These are phyloP conservation scores for Calonectria pauciramosa DNA, from an alignment of 2,329 filamentous ascomycete genomes.

Conservation along the genomic window DNA sequence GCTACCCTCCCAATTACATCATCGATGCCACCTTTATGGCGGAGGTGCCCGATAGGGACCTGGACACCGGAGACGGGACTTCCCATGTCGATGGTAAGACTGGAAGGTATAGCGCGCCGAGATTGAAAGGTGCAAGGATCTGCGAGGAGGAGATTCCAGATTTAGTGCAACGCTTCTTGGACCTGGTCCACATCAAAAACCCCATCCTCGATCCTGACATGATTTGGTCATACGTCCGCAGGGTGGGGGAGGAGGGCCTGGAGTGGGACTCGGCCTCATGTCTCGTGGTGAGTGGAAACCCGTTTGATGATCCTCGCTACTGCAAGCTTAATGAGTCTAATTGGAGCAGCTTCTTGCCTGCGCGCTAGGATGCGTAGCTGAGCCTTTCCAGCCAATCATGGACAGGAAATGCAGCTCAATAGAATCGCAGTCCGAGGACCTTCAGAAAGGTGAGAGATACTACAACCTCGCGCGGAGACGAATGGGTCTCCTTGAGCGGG, in stretches of 20 bases:
- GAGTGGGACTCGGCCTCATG: constrained; percentile 43
- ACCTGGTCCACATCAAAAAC: constrained; percentile 45
- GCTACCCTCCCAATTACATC: constrained; percentile 25
- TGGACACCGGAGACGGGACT: neutral
- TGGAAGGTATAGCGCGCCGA: neutral
- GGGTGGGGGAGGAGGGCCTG: constrained; percentile 40
- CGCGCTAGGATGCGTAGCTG: constrained; percentile 37
- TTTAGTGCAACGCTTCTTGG: constrained; percentile 42
- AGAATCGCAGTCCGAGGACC: neutral
- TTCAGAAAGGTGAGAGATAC: constrained; percentile 40
- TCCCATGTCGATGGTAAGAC: neutral
- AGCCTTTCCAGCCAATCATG: constrained; percentile 28
- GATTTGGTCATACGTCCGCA: constrained; percentile 36
- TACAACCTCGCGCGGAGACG: constrained; percentile 44
- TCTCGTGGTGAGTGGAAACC: constrained; percentile 27
- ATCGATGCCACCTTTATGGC: constrained; percentile 18
- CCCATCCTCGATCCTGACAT: constrained; percentile 41
- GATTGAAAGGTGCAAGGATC: constrained; percentile 7
- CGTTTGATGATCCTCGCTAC: neutral
- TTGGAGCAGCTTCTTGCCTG: constrained; percentile 34
- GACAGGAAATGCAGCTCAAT: neutral
- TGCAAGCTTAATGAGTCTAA: neutral
- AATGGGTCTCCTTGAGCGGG: constrained; percentile 42
- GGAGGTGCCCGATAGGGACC: constrained; percentile 1
- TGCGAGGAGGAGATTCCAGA: constrained; percentile 41